Conservation (phyloP, 208 protist genomes). For the Leishmania mexicana region DNA sequence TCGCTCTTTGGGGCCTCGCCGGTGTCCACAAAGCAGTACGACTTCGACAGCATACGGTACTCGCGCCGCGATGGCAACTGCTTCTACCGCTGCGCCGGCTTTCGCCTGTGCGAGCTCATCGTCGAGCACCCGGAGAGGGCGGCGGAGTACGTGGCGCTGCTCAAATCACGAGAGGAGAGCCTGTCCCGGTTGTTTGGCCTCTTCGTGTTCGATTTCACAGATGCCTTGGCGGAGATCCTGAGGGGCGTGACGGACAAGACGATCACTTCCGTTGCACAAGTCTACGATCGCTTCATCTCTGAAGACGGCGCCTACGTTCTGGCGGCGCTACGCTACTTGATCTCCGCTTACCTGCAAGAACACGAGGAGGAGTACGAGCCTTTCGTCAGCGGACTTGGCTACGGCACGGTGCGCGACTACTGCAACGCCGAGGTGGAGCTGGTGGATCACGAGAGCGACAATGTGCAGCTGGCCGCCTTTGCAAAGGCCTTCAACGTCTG, state of each 20-base stretch:
- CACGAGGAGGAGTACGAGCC: slow-evolving; percentile 69
- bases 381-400: slow-evolving; percentile 74
- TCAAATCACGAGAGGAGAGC: slow-evolving; percentile 22
- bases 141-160: slow-evolving; percentile 9
- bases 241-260: slow-evolving; percentile 30
- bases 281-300: slow-evolving; percentile 34
- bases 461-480: slow-evolving; percentile 81
- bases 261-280: slow-evolving; percentile 21
- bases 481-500: slow-evolving; percentile 56
- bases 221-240: slow-evolving; percentile 44
- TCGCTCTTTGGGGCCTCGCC: slow-evolving; percentile 39
- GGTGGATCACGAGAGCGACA: slow-evolving; percentile 77
- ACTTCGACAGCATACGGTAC: slow-evolving; percentile 55
- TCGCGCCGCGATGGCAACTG: slow-evolving; percentile 85
- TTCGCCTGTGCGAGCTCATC: slow-evolving; percentile 52
- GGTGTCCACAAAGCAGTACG: slow-evolving; percentile 12
- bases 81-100: slow-evolving; percentile 83
- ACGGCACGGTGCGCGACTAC: slow-evolving; percentile 58
- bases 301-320: slow-evolving; percentile 60
- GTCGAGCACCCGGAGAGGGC: slow-evolving; percentile 29
- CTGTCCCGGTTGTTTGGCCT: slow-evolving; percentile 60
- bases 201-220: slow-evolving; percentile 80
- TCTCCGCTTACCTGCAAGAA: slow-evolving; percentile 70
- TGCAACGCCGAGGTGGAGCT: slow-evolving; percentile 79
- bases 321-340: slow-evolving; percentile 71